phyloP scores from a whole-genome alignment of 1,284 basidiomycete species.

The Sporisorium graminicola region DNA sequence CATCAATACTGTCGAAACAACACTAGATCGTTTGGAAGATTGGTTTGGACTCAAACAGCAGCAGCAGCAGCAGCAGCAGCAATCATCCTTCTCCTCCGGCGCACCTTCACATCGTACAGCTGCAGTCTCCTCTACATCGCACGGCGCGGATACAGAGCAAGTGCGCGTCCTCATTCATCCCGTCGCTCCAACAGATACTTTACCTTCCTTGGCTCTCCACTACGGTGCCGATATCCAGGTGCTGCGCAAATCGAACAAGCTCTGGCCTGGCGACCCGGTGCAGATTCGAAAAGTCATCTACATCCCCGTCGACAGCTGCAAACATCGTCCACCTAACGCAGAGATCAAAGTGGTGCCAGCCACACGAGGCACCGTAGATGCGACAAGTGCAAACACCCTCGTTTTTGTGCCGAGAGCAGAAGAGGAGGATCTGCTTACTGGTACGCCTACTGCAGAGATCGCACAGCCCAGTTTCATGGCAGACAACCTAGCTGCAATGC shows the following conservation, averaged over 20 bases:
- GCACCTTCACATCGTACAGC: background rate
- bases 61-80: slow-evolving; percentile 21
- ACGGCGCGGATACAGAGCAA: slow-evolving; percentile 6
- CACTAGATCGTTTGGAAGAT: slow-evolving; percentile 56
- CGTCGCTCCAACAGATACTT: slow-evolving; percentile 58
- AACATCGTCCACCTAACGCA: slow-evolving; percentile 54
- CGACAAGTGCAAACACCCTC: slow-evolving; percentile 13
- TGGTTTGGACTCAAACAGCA: slow-evolving; percentile 59
- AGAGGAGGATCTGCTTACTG: slow-evolving; percentile 35
- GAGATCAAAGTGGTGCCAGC: slow-evolving; percentile 40
- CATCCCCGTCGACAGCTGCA: slow-evolving; percentile 65
- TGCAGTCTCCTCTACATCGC: background rate
- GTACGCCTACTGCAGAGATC: slow-evolving; percentile 24
- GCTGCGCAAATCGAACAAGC: slow-evolving; percentile 62
- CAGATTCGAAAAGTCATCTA: slow-evolving; percentile 65
- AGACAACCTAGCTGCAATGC: slow-evolving; percentile 20
- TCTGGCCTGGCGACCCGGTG: slow-evolving; percentile 67
- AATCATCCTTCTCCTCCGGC: background rate
- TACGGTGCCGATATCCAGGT: slow-evolving; percentile 65
- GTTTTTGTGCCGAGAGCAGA: slow-evolving; percentile 43
- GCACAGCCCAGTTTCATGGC: slow-evolving; percentile 17
- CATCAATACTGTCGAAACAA: slow-evolving; percentile 35
- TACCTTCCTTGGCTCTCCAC: slow-evolving; percentile 60
- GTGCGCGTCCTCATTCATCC: slow-evolving; percentile 64
- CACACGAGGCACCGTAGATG: slow-evolving; percentile 17